Percentiles rank a stretch among this genome's conserved stretches.
These are phyloP conservation scores for Ophiostoma novo-ulmi DNA, from an alignment of 2,329 filamentous ascomycete species.

Conservation along the genomic window DNA sequence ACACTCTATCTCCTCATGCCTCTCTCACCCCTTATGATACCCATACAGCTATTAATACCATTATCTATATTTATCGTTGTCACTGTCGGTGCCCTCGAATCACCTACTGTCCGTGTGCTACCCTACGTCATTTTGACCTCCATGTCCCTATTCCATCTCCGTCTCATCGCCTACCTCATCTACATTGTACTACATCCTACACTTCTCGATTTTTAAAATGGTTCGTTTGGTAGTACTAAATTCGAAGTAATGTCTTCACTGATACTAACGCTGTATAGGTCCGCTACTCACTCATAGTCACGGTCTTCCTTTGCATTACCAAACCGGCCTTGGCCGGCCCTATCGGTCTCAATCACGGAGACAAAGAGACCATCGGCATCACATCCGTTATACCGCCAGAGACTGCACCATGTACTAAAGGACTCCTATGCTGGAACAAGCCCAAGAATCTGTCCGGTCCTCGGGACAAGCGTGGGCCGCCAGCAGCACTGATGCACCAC, in stretches of 20 bases:
- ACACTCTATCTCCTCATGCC: neutral
- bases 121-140: conserved; percentile 14
- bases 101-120: conserved; percentile 11
- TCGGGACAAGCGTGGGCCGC: neutral
- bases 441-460: neutral
- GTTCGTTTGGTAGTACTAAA: neutral
- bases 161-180: conserved; percentile 20
- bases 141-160: conserved; percentile 15
- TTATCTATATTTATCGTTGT: conserved; percentile 13
- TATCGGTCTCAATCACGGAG: neutral
- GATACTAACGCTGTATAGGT: neutral
- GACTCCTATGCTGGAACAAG: neutral
- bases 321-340: neutral
- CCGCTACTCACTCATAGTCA: neutral
- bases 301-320: neutral
- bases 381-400: neutral
- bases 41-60: conserved; percentile 17
- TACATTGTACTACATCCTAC: conserved; percentile 7
- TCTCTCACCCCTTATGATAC: conserved; percentile 17
- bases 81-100: conserved; percentile 16
- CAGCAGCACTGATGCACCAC: neutral
- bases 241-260: neutral
- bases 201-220: conserved; percentile 14
- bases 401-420: neutral
- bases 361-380: neutral